Base-by-base conservation (phyloP, 805 yeast species). In the Schwanniomyces vanrijiae region DNA sequence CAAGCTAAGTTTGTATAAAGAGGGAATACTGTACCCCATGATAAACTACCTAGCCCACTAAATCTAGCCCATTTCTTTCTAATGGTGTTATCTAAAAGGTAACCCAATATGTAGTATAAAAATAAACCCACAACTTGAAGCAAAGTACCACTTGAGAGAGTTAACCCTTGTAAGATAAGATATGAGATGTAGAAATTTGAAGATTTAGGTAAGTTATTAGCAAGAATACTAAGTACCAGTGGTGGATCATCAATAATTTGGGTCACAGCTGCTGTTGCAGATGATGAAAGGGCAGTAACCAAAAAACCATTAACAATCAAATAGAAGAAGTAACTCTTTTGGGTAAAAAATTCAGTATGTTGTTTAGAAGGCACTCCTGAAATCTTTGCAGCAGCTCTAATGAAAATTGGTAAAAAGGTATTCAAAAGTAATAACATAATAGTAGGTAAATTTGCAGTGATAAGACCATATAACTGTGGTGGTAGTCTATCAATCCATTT, bases 401-500 rank as follows among this genome's bases (percentile, higher is more conserved):
- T 86, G 56, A 90, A 78, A 25, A 90, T 85, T 4, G 99, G 98
- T 37, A 91, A 84, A 41, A 94, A 66, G 46, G 88, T 77, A 96
- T 90, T 90, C 65, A 92, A 80, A 26, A 91, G 64, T 2, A 96
- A 81, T 64, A 94, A 77, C 50, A 88, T 71, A 50, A 92, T 74
- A 24, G 96, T 81, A 50, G 99, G 99, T 51, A 92, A 75, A 58
- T 91, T 69, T 63, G 92, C 91, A 10, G 97, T 90, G 50, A 92
- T 83, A 42, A 92, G 61, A 72, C 99, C 99, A 68, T 84, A 72
- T 29, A 92, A 62, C 8, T 70, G 73, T 0, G 51, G 26, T 11
- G 97, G 97, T 72, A 91, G 73, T 45, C 87, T 82, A 61, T 84
- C 72, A 56, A 92, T 78, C 69, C 89, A 94, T 34, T 76, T 67